Evolutionary conservation across 2,329 filamentous ascomycete genomes (phyloP).

Genomic region (Chrysoporthe austroafricana): DNA sequence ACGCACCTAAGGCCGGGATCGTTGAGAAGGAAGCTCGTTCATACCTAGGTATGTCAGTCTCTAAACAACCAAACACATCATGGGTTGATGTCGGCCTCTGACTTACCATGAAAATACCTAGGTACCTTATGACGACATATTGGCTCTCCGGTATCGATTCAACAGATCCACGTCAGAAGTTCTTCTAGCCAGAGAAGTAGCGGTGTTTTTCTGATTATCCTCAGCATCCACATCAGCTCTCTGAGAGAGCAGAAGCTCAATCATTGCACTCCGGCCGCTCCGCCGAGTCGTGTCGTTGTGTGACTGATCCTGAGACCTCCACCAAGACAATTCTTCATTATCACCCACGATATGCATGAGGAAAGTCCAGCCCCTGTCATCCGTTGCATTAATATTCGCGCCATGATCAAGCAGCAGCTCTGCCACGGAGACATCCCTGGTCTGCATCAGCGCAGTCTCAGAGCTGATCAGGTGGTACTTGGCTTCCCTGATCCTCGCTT

Average conservation of each 20-base stretch:
- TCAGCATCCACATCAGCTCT: background rate
- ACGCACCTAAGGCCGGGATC: too few relatives aligned
- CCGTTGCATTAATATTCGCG: background rate
- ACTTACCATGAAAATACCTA: too few relatives aligned
- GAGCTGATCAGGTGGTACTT: background rate
- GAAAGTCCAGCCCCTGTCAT: background rate
- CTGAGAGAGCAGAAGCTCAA: background rate
- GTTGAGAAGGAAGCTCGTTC: too few relatives aligned
- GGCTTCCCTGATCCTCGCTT: background rate
- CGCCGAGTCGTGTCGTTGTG: background rate
- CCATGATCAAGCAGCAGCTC: background rate
- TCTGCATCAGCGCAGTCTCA: conserved; percentile 2
- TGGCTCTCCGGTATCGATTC: background rate
- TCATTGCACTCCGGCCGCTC: background rate
- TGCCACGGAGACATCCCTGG: conserved; percentile 1
- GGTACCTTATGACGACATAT: too few relatives aligned
- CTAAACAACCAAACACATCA: too few relatives aligned
- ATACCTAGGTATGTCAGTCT: too few relatives aligned
- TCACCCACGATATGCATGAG: conserved; percentile 5
- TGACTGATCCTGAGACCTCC: background rate
- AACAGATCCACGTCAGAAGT: background rate
- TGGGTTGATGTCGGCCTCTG: too few relatives aligned
- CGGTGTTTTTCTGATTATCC: background rate
- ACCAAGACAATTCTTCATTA: background rate
- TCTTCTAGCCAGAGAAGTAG: background rate